phyloP scores from a whole-genome alignment of 2,329 filamentous ascomycete genomes.

The Cladosporium halotolerans region DNA sequence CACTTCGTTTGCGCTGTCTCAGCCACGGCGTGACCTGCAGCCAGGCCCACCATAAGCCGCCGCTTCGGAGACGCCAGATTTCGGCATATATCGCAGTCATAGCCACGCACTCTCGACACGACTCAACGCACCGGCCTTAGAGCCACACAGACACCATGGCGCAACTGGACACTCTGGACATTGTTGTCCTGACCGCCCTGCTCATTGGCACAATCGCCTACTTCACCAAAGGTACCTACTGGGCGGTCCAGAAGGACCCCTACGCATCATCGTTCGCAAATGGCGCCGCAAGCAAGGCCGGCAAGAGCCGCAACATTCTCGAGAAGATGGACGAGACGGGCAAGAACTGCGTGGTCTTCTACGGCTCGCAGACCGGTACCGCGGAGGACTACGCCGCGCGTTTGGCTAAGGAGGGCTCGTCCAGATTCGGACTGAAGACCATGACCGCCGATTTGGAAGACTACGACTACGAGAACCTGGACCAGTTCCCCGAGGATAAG shows the following conservation, averaged over 20 bases:
- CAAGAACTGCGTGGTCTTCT: constrained; percentile 98
- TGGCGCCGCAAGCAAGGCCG: constrained; percentile 62
- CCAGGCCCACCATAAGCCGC: constrained; percentile 7
- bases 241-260: constrained; percentile 81
- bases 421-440: constrained; percentile 89
- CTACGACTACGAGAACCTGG: constrained; percentile 92
- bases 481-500: constrained; percentile 82
- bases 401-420: constrained; percentile 93
- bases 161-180: constrained; percentile 91
- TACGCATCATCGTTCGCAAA: constrained; percentile 71
- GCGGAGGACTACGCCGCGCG: constrained; percentile 97
- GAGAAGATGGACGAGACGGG: constrained; percentile 92
- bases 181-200: constrained; percentile 80
- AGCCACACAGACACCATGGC: constrained; percentile 59
- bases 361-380: constrained; percentile 95
- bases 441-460: constrained; percentile 98
- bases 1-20: neutral
- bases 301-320: constrained; percentile 83
- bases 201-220: constrained; percentile 86
- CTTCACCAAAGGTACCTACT: constrained; percentile 95
- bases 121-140: neutral
- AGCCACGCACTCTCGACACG: neutral
- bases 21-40: neutral
- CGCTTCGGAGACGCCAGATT: constrained; percentile 10
- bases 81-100: constrained; percentile 10